phyloP scores from a whole-genome alignment of 108 stramenopile species.

The Nannochloropsis salina region DNA sequence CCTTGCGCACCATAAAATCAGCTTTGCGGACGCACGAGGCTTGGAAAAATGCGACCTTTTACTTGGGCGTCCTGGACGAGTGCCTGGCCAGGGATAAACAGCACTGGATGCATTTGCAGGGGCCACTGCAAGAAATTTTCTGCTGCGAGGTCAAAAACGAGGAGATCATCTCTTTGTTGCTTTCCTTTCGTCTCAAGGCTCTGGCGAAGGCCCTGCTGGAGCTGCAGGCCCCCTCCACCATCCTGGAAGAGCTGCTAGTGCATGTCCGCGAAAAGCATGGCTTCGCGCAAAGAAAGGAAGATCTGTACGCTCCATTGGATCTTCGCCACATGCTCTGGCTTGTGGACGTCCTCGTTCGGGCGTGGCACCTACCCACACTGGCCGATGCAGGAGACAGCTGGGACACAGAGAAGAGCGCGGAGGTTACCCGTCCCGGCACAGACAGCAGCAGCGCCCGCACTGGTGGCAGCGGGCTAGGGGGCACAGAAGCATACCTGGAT shows the following conservation, averaged over 20 bases:
- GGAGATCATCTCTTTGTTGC: not conserved
- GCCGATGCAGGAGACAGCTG: not conserved
- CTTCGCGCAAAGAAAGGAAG: not conserved
- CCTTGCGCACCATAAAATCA: not conserved
- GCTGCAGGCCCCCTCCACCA: not conserved
- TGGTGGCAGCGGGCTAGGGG: not conserved
- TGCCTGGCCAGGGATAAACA: constrained; percentile 14
- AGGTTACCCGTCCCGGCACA: not conserved
- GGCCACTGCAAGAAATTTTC: not conserved
- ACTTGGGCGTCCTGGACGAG: not conserved
- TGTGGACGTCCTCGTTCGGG: not conserved
- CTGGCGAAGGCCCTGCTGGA: not conserved
- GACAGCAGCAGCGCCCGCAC: not conserved
- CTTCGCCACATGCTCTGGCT: not conserved
- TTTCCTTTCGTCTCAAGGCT: not conserved
- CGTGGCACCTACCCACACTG: not conserved
- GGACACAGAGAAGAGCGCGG: not conserved
- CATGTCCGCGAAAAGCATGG: not conserved
- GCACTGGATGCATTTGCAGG: not conserved
- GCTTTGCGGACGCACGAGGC: not conserved
- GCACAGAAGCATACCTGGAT: not conserved
- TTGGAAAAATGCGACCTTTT: not conserved
- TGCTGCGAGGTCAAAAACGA: not conserved
- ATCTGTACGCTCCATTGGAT: not conserved
- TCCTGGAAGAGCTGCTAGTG: not conserved